phyloP scores from a whole-genome alignment of 257 asterid genomes.

The Haberlea rhodopensis region DNA sequence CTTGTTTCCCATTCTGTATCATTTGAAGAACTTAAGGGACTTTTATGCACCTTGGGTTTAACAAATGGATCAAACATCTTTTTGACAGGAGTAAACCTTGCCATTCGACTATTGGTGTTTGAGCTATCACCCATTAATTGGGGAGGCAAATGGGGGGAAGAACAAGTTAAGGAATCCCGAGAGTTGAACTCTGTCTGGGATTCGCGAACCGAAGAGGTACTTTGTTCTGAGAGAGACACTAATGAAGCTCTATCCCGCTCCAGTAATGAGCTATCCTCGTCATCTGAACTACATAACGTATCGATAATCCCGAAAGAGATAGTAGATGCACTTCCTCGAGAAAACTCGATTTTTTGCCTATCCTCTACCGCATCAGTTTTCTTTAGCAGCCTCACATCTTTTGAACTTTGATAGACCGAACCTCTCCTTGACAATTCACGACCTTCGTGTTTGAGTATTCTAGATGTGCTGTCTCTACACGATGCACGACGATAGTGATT shows the following conservation, averaged over 20 bases:
- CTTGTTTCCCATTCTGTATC: constrained; percentile 32
- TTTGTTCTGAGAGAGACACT: constrained; percentile 45
- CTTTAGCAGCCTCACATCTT: constrained; percentile 41
- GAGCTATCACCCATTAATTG: constrained; percentile 50
- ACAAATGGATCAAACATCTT: constrained; percentile 64
- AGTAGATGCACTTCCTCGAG: constrained; percentile 40
- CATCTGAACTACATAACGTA: constrained; percentile 64
- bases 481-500: constrained; percentile 72
- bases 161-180: not conserved
- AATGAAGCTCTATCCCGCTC: constrained; percentile 41
- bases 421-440: constrained; percentile 54
- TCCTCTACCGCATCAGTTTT: constrained; percentile 34
- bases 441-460: constrained; percentile 31
- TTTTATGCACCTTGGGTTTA: constrained; percentile 59
- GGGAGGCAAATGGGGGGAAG: constrained; percentile 60
- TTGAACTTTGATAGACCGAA: constrained; percentile 75
- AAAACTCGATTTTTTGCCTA: constrained; percentile 72
- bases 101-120: constrained; percentile 47
- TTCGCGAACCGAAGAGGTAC: constrained; percentile 23
- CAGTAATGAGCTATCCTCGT: constrained; percentile 36
- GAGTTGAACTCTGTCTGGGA: not conserved
- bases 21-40: constrained; percentile 39
- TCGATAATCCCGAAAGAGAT: constrained; percentile 64
- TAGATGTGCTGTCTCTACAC: constrained; percentile 51
- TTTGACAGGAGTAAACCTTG: constrained; percentile 46